Percentiles rank a stretch among this genome's conserved stretches.
Evolutionary conservation across 108 stramenopile species (phyloP).

Genomic region (Cafeteria roenbergensis): DNA sequence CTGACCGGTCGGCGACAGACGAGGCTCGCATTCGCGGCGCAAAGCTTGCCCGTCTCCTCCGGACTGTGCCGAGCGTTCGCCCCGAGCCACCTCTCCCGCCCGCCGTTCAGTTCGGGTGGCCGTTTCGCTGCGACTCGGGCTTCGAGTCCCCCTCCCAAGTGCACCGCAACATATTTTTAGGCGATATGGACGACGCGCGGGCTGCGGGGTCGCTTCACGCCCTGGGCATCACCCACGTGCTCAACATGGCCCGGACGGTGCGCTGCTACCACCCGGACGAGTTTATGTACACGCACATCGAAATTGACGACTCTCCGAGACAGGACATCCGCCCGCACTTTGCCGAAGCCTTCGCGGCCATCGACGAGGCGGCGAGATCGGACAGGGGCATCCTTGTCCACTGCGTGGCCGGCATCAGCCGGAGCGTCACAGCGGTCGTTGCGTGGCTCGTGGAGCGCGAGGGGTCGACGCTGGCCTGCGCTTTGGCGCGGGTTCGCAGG

Average conservation of each 20-base stretch:
- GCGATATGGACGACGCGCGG: no score
- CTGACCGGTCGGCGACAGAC: no score
- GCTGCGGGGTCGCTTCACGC: no score
- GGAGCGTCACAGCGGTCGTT: slow-evolving; percentile 9
- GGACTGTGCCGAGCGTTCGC: no score
- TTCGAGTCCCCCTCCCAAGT: no score
- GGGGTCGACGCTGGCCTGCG: background rate
- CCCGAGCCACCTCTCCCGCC: no score
- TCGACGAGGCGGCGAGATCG: background rate
- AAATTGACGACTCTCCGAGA: slow-evolving; percentile 1
- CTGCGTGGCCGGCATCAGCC: slow-evolving; percentile 5
- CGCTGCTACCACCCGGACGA: background rate
- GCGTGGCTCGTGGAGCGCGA: slow-evolving; percentile 2
- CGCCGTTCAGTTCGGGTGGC: no score
- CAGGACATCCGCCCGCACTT: background rate
- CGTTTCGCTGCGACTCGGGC: no score
- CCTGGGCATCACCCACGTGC: slow-evolving; percentile 1
- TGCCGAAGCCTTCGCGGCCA: background rate
- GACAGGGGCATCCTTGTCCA: slow-evolving; percentile 5
- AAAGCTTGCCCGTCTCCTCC: no score
- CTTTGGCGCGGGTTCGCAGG: background rate
- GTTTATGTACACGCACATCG: slow-evolving; percentile 2
- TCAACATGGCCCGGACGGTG: slow-evolving; percentile 5
- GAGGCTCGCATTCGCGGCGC: no score
- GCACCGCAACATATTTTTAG: no score